phyloP scores from a whole-genome alignment of 2,329 filamentous ascomycete genomes.

The Ascochyta viciae-villosae region DNA sequence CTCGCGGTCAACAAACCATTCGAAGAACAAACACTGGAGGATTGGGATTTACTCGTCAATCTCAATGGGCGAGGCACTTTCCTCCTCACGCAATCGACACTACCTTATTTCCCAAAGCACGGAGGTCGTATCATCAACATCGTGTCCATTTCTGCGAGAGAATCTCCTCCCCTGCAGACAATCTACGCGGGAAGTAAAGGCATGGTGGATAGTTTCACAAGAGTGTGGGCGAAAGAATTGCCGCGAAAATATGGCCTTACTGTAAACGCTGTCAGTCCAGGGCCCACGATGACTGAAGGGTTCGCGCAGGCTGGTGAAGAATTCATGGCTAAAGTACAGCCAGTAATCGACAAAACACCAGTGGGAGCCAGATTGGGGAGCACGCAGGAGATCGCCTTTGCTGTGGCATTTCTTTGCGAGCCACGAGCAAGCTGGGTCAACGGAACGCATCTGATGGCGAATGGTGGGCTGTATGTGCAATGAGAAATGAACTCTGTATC shows the following conservation, averaged over 20 bases:
- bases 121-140: conserved; percentile 56
- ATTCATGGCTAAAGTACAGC: conserved; percentile 58
- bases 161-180: conserved; percentile 50
- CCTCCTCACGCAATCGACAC: conserved; percentile 50
- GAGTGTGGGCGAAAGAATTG: conserved; percentile 15
- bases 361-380: conserved; percentile 53
- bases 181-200: conserved; percentile 60
- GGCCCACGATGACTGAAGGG: conserved; percentile 51
- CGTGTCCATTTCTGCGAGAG: conserved; percentile 47
- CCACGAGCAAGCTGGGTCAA: conserved; percentile 57
- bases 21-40: conserved; percentile 48
- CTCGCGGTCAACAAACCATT: conserved; percentile 38
- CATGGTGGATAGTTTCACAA: conserved; percentile 59
- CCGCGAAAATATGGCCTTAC: conserved; percentile 56
- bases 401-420: conserved; percentile 43
- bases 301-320: conserved; percentile 43
- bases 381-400: conserved; percentile 57
- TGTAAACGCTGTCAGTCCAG: conserved; percentile 56
- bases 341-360: conserved; percentile 56
- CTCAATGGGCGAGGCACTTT: conserved; percentile 54
- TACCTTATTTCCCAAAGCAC: conserved; percentile 49
- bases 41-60: conserved; percentile 53
- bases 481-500: background rate
- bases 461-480: conserved; percentile 30
- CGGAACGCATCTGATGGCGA: conserved; percentile 45